Evolutionary conservation across 2,329 filamentous ascomycete species (phyloP), one percentile per base, ranked within the genome.

Genomic region (Geosmithia putterillii): DNA sequence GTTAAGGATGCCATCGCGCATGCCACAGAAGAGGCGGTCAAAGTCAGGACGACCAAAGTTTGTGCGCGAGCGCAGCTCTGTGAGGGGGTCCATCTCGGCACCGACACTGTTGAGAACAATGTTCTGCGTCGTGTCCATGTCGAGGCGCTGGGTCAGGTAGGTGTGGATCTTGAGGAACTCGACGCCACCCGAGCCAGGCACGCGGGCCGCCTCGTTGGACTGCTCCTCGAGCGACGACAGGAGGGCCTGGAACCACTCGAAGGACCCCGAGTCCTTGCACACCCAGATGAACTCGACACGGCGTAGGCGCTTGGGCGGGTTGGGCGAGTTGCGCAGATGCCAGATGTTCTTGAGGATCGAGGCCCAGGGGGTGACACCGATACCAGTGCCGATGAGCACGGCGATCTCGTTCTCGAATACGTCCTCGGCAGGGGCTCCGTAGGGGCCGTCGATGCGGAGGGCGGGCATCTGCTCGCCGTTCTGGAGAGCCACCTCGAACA

Each of bases 241-340:
- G 1, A 98, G 79, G 2, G 85, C 88, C 61, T 98, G 92, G 71
- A 98, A 96, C 92, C 92, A 98, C 66, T 96, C 92, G 57, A 98
- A 98, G 0, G 89, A 95, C 28, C 78, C 84, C 0, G 89, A 95
- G 57, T 95, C 89, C 62, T 86, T 92, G 74, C 90, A 95, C 42
- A 96, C 83, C 92, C 92, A 98, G 69, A 98, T 94, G 65, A 98
- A 98, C 62, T 98, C 92, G 25, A 98, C 90, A 61, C 92, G 83
- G 46, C 88, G 85, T 40, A 98, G 81, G 57, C 90, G 86, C 41
- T 78, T 80, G 1, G 90, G 89, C 20, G 89, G 86, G 67, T 95
- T 92, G 7, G 90, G 89, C 15, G 82, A 79, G 50, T 92, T 83
- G 49, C 92, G 87, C 56, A 94, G 74, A 62, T 98, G 90, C 86